Base-by-base conservation (phyloP, 768 basidiomycete genomes). In the Hericium rajendrae region DNA sequence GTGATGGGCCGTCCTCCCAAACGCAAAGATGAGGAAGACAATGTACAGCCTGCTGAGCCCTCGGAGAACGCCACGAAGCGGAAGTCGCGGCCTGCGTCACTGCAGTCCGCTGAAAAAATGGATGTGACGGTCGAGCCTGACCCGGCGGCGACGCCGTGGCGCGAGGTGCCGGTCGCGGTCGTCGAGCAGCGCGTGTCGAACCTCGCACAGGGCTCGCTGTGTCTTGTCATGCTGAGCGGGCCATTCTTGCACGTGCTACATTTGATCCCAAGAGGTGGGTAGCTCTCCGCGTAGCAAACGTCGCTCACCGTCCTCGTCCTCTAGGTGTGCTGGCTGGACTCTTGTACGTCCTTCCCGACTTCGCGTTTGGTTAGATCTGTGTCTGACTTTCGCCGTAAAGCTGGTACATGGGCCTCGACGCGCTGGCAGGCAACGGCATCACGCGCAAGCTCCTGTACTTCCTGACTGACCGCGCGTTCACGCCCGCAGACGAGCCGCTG, bases 151-250 rank as follows among this genome's bases (percentile, higher is more conserved):
- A 65, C 49, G 53, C 59, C 67, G 16, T 60, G 62, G 37, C 71
- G 64, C 48, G 84, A 86, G 65, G 75, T 82, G 0, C 85, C 87
- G 1, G 62, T 89, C 8, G 80, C 80, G 0, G 88, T 97, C 1
- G 88, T 97, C 4, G 94, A 97, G 67, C 94, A 97, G 70, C 79
- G 94, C n/a, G 83, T 91, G 11, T 94, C 91, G 8, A 94, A 97
- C 67, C 77, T 97, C 18, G 86, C 84, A 0, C 89, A 97, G 69
- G 91, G 94, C 20, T 70, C 81, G 12, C 70, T 91, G 38, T 90
- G 82, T 66, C 78, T 97, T 6, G 83, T 92, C 16, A 76, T 94
- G 20, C 81, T 97, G 60, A 85, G 83, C 0, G 81, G 84, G 0
- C 94, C 93, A 0, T 88, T 97, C 67, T 69, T 97, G 48, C 86